A percentile compares a stretch with the other conserved stretches of the same genome.
Conservation (phyloP, 495 filamentous ascomycete genomes). For the Evansstolkia leycettana region DNA sequence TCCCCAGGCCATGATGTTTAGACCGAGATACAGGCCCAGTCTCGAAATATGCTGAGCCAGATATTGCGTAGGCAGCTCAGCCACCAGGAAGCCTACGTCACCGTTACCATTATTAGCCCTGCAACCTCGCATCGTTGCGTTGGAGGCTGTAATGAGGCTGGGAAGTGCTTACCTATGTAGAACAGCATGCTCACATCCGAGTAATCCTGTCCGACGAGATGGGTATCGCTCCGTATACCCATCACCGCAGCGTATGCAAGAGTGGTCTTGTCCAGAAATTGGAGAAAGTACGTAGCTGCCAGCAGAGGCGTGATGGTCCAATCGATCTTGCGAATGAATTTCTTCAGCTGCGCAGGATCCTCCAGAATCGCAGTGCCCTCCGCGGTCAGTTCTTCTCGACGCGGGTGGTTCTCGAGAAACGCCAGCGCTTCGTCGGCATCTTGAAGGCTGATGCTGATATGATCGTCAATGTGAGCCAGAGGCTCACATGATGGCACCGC, state of each 20-base stretch:
- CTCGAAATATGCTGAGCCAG: conserved; percentile 2
- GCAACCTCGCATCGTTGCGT: neutral
- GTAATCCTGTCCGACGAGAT: neutral
- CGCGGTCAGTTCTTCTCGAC: no score
- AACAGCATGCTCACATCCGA: neutral
- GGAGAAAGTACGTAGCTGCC: conserved; percentile 1
- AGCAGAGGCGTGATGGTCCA: neutral
- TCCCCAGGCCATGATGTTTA: conserved; percentile 17
- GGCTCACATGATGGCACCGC: no score
- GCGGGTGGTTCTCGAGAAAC: neutral
- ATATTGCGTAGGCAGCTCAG: no score
- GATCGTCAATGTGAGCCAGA: no score
- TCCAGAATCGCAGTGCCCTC: no score
- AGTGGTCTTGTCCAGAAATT: conserved; percentile 3
- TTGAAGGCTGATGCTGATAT: no score
- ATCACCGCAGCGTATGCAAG: conserved; percentile 1
- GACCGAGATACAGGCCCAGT: conserved; percentile 24
- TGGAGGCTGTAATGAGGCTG: neutral
- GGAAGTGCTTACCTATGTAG: neutral
- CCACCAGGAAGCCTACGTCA: no score
- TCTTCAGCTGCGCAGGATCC: no score
- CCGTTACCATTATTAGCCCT: neutral
- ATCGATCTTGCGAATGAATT: no score
- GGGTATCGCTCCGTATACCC: neutral
- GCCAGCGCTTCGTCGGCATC: neutral